Base-by-base conservation (phyloP, 2,329 filamentous ascomycete species). In the Colletotrichum endophyticum region DNA sequence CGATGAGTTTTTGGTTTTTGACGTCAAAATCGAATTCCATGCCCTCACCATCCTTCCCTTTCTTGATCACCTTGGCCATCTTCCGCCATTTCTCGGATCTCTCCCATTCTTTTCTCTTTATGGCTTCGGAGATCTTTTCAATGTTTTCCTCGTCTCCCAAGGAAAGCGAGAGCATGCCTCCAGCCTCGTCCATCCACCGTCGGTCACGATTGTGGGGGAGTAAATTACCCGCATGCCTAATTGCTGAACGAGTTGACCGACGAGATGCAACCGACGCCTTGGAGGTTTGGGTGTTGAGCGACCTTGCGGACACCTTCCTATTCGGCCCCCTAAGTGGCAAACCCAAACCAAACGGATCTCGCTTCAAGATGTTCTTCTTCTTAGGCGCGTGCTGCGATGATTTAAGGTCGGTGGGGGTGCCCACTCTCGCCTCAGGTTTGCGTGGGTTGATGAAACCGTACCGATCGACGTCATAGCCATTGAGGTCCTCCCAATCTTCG, bases 1-100 rank as follows among this genome's bases (percentile, higher is more conserved):
- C 94, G 75, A 98, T 93, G 59, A 99, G 88, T 84, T 98, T 96
- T n/a, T 94, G 90, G 83, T 94, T 95, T 78, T 90, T 92, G 49
- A 91, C 91, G 84, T 98, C 96, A 82, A 99, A 99, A 71, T 96
- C 94, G 81, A 92, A 93, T 77, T 92, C 86, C 85, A 92, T 92
- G 66, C 91, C 92, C 82, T 91, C 87, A 44, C 89, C 88, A 73
- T 89, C 86, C 28, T 82, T 86, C 53, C 88, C 88, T n/a, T 84
- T 86, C 66, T 87, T 90, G 76, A 89, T 83, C 27, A 91, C 85
- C 80, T 89, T 92, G 75, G 92, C 92, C 92, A 94, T 94, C 80
- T 88, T 92, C 70, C 91, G 88, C 92, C 92, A 94, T 80, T 94
- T 94, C 80, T 94, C 92, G 4, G 92, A 88, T 12, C 92, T 88